Evolutionary conservation across 164 flowering plant species (phyloP), one percentile per base, ranked within the genome.

Genomic region (Akebia trifoliata): DNA sequence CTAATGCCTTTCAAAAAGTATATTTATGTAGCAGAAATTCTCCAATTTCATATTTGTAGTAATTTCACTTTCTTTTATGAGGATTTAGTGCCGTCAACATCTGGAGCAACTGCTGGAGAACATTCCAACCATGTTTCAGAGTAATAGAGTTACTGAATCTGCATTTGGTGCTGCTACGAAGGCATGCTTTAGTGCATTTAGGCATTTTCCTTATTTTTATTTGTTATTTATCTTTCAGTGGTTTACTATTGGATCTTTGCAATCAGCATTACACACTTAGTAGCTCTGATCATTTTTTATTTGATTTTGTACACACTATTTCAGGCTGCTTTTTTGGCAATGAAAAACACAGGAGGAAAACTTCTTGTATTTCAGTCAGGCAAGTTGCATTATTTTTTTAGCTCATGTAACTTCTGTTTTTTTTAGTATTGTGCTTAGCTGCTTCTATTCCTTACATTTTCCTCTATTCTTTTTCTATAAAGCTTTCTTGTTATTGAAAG

Each of bases 361-460:
- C 93, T 94, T 67, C 58, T 90, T 60, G 97, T 88, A 32, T 94
- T 94, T 73, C 99, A 86, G 66, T 90, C 99, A 77, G 97, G 99
- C 70, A 79, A 78, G 77, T 38, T 55, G n/a, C n/a, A n/a, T 14
- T 15, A 17, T 14, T 59, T 30, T 10, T 4, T 39, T n/a, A n/a
- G n/a, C n/a, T n/a, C n/a, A n/a, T n/a, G n/a, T n/a, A n/a, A n/a
- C n/a, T 37, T 47, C 17, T 25, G n/a, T 8, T 8, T 42, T 21
- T n/a, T 20, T 6, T 50, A n/a, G 25, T 11, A 8, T 26, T n/a
- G 2, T 22, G 17, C 24, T 20, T 54, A 4, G n/a, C n/a, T n/a
- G n/a, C n/a, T n/a, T n/a, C n/a, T n/a, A n/a, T n/a, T n/a, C n/a
- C n/a, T n/a, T n/a, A n/a, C n/a, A n/a, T n/a, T n/a, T n/a, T n/a